These are phyloP conservation scores for Coemansia sp. DNA, from an alignment of 192 early-diverging fungal genomes.

Conservation along the genomic window DNA sequence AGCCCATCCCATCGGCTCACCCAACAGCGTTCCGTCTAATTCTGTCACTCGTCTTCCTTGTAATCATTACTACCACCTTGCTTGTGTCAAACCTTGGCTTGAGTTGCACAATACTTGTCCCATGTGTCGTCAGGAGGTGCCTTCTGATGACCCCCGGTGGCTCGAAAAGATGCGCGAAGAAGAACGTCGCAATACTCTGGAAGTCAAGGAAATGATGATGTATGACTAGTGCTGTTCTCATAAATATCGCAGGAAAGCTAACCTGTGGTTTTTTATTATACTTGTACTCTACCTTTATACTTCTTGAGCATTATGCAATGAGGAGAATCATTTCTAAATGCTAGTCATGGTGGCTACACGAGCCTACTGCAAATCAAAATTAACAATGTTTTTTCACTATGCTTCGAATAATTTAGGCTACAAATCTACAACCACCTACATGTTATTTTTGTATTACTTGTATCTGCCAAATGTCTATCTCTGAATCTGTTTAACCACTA, in stretches of 20 bases:
- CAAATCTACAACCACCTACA: too few relatives aligned
- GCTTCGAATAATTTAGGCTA: too few relatives aligned
- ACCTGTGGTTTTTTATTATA: background rate
- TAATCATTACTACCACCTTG: constrained; percentile 36
- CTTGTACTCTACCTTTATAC: background rate
- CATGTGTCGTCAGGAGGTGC: constrained; percentile 48
- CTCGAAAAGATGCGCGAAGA: constrained; percentile 45
- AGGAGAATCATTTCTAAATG: too few relatives aligned
- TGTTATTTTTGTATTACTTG: too few relatives aligned
- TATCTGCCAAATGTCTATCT: too few relatives aligned
- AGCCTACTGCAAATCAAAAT: too few relatives aligned
- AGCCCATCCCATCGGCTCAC: background rate
- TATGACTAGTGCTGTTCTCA: constrained; percentile 24
- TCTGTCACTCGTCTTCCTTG: constrained; percentile 37
- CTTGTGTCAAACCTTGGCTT: constrained; percentile 49
- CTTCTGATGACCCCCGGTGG: constrained; percentile 51
- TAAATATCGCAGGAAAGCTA: too few relatives aligned
- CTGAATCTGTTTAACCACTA: too few relatives aligned
- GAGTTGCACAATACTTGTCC: constrained; percentile 56
- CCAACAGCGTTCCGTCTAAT: background rate
- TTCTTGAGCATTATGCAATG: too few relatives aligned
- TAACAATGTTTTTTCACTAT: too few relatives aligned
- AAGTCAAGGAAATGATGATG: constrained; percentile 48
- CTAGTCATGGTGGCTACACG: too few relatives aligned
- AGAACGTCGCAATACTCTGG: constrained; percentile 13